These are phyloP conservation scores for Trichophyton verrucosum DNA, from an alignment of 2,329 filamentous ascomycete genomes.

Conservation along the genomic window DNA sequence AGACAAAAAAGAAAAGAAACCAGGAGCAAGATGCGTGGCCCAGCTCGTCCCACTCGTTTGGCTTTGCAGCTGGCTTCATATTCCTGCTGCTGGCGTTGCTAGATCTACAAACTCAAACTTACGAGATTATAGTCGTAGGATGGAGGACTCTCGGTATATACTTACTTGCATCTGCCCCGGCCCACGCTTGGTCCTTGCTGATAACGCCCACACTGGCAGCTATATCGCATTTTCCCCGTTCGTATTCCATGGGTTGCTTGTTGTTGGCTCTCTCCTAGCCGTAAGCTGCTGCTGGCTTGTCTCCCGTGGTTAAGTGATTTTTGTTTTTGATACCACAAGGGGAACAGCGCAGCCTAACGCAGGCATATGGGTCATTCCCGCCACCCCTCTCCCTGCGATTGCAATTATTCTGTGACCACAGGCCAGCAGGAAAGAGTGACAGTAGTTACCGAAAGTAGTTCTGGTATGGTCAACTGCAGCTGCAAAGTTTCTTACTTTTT, in stretches of 20 bases:
- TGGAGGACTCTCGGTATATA: background rate
- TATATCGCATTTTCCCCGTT: background rate
- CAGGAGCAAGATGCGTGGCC: background rate
- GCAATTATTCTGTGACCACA: background rate
- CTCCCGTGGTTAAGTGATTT: background rate
- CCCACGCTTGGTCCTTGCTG: slow-evolving; percentile 1
- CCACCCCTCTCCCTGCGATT: slow-evolving; percentile 1
- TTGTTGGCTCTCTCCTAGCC: no score
- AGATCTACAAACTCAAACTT: slow-evolving; percentile 4
- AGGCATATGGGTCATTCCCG: background rate
- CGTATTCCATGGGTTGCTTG: background rate
- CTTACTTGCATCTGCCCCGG: background rate
- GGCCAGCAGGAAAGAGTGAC: background rate
- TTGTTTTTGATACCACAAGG: background rate
- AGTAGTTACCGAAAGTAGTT: background rate
- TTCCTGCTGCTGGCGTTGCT: background rate
- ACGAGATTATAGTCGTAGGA: background rate
- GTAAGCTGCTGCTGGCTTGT: no score
- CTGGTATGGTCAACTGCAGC: no score
- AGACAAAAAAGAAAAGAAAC: background rate
- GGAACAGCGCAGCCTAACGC: background rate
- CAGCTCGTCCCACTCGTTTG: slow-evolving; percentile 5
- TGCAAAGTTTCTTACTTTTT: background rate
- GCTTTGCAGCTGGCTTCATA: background rate
- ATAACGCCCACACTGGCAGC: background rate